Conservation (phyloP, 768 basidiomycete species). For the Rhizopogon vulgaris region DNA sequence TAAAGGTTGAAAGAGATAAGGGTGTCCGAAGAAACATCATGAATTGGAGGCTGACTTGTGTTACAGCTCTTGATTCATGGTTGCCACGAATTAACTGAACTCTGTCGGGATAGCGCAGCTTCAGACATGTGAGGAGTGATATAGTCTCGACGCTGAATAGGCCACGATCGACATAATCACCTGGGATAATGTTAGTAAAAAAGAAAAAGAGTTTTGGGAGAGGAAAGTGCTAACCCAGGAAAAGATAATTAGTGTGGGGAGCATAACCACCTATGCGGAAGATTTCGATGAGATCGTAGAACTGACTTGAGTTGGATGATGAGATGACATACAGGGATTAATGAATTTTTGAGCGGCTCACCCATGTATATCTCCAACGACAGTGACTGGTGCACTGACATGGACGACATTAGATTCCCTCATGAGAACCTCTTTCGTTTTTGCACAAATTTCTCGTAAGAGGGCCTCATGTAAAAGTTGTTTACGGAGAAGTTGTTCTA, state of each 20-base stretch:
- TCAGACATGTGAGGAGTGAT: slow-evolving; percentile 92
- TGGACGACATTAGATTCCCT: slow-evolving; percentile 98
- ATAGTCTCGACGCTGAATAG: slow-evolving; percentile 98
- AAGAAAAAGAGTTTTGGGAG: background rate
- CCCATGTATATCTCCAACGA: slow-evolving; percentile 99
- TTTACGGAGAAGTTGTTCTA: slow-evolving; percentile 82
- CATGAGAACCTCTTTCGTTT: slow-evolving; percentile 99
- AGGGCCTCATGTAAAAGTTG: slow-evolving; percentile 93
- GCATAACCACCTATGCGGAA: slow-evolving; percentile 98
- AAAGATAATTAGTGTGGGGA: slow-evolving; percentile 96
- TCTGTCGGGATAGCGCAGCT: slow-evolving; percentile 93
- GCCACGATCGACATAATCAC: slow-evolving; percentile 97
- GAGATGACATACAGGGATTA: slow-evolving; percentile 17
- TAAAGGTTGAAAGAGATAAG: slow-evolving; percentile 13
- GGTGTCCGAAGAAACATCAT: background rate
- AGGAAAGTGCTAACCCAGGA: slow-evolving; percentile 65
- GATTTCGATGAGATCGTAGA: slow-evolving; percentile 98
- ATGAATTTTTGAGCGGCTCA: slow-evolving; percentile 38
- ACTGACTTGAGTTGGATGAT: slow-evolving; percentile 65
- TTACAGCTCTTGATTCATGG: slow-evolving; percentile 96
- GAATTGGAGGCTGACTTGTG: slow-evolving; percentile 63
- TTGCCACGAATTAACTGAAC: slow-evolving; percentile 97
- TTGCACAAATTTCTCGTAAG: slow-evolving; percentile 97
- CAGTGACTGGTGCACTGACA: slow-evolving; percentile 93
- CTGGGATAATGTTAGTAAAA: slow-evolving; percentile 33